phyloP scores from a whole-genome alignment of 108 stramenopile genomes.

The Skeletonema grethae region DNA sequence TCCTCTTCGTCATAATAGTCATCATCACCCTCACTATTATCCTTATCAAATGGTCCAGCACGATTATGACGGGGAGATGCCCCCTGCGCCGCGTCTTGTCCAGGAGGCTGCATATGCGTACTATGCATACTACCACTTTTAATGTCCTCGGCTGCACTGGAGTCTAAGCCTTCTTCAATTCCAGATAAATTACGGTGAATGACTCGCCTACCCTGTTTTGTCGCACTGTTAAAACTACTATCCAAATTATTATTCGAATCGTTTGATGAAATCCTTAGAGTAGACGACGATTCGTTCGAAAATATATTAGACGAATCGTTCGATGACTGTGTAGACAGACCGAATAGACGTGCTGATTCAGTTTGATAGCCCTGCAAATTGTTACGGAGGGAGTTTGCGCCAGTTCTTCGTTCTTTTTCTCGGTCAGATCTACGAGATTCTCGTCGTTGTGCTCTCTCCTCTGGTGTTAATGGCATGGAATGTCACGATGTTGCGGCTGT shows the following conservation, averaged over 20 bases:
- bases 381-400: not conserved
- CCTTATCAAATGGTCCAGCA: not conserved
- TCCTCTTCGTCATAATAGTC: not conserved
- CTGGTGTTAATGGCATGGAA: not conserved
- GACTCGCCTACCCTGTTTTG: not conserved
- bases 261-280: not conserved
- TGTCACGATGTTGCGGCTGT: not conserved
- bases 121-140: not conserved
- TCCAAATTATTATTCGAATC: not conserved
- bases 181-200: not conserved
- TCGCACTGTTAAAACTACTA: not conserved
- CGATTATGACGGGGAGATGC: not conserved
- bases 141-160: not conserved
- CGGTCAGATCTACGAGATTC: not conserved
- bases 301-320: not conserved
- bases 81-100: not conserved
- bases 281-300: not conserved
- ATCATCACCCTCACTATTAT: not conserved
- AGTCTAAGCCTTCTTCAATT: not conserved
- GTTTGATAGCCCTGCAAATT: not conserved
- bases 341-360: not conserved
- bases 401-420: not conserved
- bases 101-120: conserved; percentile 4
- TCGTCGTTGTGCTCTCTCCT: not conserved
- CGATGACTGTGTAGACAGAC: not conserved